Conservation (phyloP, 2,329 filamentous ascomycete species). For the Aspergillus pseudoglaucus region DNA sequence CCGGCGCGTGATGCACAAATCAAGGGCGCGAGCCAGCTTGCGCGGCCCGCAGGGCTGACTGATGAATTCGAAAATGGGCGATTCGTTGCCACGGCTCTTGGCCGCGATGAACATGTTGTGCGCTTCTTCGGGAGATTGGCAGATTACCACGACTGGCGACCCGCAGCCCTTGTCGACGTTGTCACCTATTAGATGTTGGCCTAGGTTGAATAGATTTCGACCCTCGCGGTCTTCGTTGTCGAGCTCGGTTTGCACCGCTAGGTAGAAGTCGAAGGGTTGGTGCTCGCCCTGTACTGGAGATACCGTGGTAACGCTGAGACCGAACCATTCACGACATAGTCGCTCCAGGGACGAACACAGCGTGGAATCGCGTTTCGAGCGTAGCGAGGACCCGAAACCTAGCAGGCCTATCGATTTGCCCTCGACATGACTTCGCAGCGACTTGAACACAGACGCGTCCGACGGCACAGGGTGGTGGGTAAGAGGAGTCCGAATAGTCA, state of each 20-base stretch:
- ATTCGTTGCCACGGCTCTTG: slow-evolving; percentile 1
- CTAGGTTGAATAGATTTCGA: neutral
- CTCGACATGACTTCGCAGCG: neutral
- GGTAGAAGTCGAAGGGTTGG: slow-evolving; percentile 13
- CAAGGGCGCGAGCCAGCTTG: slow-evolving; percentile 26
- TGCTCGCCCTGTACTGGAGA: slow-evolving; percentile 2
- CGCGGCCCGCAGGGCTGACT: slow-evolving; percentile 30
- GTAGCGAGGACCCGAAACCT: slow-evolving; percentile 11
- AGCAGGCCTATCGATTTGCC: slow-evolving; percentile 15
- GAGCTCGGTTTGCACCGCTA: slow-evolving; percentile 18
- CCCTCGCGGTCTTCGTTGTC: slow-evolving; percentile 9
- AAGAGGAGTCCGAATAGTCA: slow-evolving; percentile 5
- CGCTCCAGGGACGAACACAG: slow-evolving; percentile 14
- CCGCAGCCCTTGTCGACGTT: neutral
- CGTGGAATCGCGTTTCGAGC: slow-evolving; percentile 6
- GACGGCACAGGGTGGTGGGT: neutral
- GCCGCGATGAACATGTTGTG: slow-evolving; percentile 13
- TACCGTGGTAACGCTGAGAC: slow-evolving; percentile 8
- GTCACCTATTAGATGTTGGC: neutral
- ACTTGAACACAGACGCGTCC: neutral
- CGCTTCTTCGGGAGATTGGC: slow-evolving; percentile 15
- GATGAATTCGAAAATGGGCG: slow-evolving; percentile 26
- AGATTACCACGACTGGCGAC: slow-evolving; percentile 26
- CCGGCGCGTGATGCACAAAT: slow-evolving; percentile 17
- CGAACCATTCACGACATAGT: slow-evolving; percentile 17